Percentiles rank a stretch among this genome's conserved stretches.
Evolutionary conservation across 2,329 filamentous ascomycete species (phyloP).

Genomic region (Pseudonectria buxi): DNA sequence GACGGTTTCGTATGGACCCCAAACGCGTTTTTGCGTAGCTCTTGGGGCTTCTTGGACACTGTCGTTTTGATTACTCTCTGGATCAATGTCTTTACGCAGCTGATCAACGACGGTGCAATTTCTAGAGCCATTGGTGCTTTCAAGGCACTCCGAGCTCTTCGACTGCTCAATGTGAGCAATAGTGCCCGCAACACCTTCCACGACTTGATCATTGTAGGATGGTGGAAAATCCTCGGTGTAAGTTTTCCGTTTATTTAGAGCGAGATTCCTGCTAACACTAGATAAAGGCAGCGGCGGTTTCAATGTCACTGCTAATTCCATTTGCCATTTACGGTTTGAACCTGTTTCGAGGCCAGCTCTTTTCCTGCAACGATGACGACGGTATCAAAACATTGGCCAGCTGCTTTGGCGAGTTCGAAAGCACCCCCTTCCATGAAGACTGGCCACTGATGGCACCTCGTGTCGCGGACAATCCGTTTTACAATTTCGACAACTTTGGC

Average conservation of each 20-base stretch:
- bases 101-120: constrained; percentile 75
- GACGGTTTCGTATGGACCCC: constrained; percentile 96
- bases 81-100: constrained; percentile 83
- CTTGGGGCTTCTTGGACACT: constrained; percentile 94
- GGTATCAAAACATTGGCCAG: constrained; percentile 55
- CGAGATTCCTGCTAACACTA: constrained; percentile 8
- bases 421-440: constrained; percentile 60
- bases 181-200: constrained; percentile 95
- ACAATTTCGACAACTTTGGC: constrained; percentile 93
- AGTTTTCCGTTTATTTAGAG: constrained; percentile 25
- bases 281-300: constrained; percentile 73
- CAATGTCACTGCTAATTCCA: constrained; percentile 85
- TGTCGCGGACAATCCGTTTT: constrained; percentile 73
- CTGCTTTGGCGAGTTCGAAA: constrained; percentile 79
- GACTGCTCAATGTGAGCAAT: constrained; percentile 91
- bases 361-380: constrained; percentile 62
- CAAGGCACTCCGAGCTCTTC: constrained; percentile 87
- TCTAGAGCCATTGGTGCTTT: constrained; percentile 92
- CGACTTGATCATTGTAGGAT: constrained; percentile 86
- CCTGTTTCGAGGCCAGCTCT: constrained; percentile 77
- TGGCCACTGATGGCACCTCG: constrained; percentile 84
- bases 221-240: constrained; percentile 86
- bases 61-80: constrained; percentile 87
- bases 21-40: constrained; percentile 92
- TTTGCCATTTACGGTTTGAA: constrained; percentile 96